Evolutionary conservation across 2,329 filamentous ascomycete species (phyloP), one percentile per base, ranked within the genome.

Genomic region (Grosmannia serpens): DNA sequence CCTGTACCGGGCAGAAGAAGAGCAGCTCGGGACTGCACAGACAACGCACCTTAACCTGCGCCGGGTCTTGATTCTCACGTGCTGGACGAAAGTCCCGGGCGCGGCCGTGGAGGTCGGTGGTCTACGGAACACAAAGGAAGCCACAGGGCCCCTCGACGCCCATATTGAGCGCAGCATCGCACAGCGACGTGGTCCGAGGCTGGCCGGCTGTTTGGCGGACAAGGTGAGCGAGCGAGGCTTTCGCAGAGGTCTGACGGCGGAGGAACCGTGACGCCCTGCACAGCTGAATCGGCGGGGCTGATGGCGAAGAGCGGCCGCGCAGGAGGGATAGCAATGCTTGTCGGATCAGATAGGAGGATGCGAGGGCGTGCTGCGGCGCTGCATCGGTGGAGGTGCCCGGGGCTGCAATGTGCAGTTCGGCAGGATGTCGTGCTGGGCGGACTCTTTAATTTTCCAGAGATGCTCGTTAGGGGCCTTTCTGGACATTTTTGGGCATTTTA

Each of bases 101-200:
- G 53, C 33, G 17, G 47, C 35, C 10, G 22, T 5, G 4, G 57
- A 46, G 17, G 29, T 47, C 15, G 55, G 31, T 9, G 31, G 46
- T 20, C 38, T 57, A 20, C 62, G 57, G 2, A 49, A n/a, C 41
- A 56, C 22, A 44, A 59, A 53, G 22, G 59, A 58, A 31, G 57
- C 53, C 51, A 60, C 35, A 7, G 60, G 55, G n/a, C 41, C 33
- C 53, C 60, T 47, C 3, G 58, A 35, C 47, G 60, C 38, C 59
- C 62, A 62, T 31, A 59, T 29, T 2, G 60, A 58, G 50, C 60
- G 62, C 47, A 61, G 50, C 62, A 63, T 63, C 3, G 22, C 35
- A 26, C 29, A 24, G 31, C 22, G 9, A 24, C 7, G 27, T 22
- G 38, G 47, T 8, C n/a, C n/a, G 38, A 22, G 22, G 27, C 33